These are phyloP conservation scores for Xanthoceras sorbifolium DNA, from an alignment of 345 rosid genomes.

Conservation along the genomic window DNA sequence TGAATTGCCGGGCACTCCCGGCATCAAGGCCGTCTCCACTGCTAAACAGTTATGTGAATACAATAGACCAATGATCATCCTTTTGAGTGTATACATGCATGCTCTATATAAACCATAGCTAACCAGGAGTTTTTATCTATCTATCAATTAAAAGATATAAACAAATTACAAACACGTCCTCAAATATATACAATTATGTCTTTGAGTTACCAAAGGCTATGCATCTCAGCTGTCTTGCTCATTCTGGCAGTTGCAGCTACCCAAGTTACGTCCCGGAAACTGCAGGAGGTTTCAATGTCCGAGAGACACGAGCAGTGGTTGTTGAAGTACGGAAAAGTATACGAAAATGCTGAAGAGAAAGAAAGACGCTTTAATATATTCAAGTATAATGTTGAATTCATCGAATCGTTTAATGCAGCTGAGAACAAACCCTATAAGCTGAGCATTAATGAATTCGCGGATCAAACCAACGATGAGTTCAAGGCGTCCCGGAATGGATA, in stretches of 20 bases:
- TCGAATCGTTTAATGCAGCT: conserved; percentile 31
- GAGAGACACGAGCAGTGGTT: conserved; percentile 43
- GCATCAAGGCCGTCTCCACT: neutral
- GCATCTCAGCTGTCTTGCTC: neutral
- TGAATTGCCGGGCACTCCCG: conserved; percentile 14
- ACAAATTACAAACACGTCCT: neutral
- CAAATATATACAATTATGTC: conserved; percentile 6
- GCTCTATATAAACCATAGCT: too few species aligned
- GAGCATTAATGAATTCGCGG: conserved; percentile 44
- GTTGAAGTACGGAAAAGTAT: conserved; percentile 24
- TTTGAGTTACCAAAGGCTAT: conserved; percentile 6
- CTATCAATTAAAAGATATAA: neutral
- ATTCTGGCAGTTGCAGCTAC: conserved; percentile 6
- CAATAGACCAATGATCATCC: neutral
- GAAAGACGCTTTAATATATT: conserved; percentile 30
- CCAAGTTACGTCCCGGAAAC: conserved; percentile 19
- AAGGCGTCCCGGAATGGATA: conserved; percentile 40
- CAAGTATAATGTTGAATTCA: conserved; percentile 22
- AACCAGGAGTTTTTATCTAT: neutral
- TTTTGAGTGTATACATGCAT: neutral
- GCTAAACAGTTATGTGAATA: neutral
- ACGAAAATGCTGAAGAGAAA: conserved; percentile 23
- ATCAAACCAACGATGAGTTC: conserved; percentile 51
- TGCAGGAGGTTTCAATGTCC: conserved; percentile 17
- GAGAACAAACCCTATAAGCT: conserved; percentile 40